Evolutionary conservation across 75 land plant genomes (phyloP), one percentile per base, ranked within the genome.

Genomic region (Selaginella moellendorffii): DNA sequence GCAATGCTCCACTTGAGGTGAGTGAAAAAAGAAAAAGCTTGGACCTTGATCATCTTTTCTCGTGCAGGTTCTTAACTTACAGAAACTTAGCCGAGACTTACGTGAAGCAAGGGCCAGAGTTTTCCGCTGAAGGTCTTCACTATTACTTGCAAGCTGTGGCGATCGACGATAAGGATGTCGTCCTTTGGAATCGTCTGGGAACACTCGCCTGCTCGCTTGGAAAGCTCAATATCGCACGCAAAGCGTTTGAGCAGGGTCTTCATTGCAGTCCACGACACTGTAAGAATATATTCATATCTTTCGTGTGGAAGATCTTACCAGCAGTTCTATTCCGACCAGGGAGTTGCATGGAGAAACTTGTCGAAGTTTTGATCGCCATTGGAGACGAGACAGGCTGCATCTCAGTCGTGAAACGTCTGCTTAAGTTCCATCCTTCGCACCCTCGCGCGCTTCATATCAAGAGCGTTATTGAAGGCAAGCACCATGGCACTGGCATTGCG

Each of bases 271-370:
- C 99, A 2, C 93, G 87, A 51, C 87, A 95, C 65, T 95, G 98
- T 93, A 78, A 78, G 87, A 5, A 25, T 0, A 5, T 36, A n/a
- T n/a, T n/a, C 46, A 36, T 36, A 36, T 14, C 5, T 5, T 36
- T 36, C 14, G 46, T 36, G 46, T 36, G n/a, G n/a, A n/a, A n/a
- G n/a, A n/a, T n/a, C n/a, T n/a, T n/a, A 36, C 14, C 46, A 36
- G 14, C 14, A 14, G 46, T 5, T 36, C 5, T 36, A 5, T 5
- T 36, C 14, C 23, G 29, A 66, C 26, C 70, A 93, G 98, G 96
- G 96, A 85, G 76, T 46, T 95, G 99, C 74, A 95, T 95, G 99
- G 99, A 95, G 84, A 95, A 95, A 67, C 82, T 95, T 12, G 66
- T 85, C 72, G 99, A 95, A 69, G 87, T 95, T 46, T 82, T 95